phyloP scores from a whole-genome alignment of 2,329 filamentous ascomycete genomes.

The Neopestalotiopsis clavispora region DNA sequence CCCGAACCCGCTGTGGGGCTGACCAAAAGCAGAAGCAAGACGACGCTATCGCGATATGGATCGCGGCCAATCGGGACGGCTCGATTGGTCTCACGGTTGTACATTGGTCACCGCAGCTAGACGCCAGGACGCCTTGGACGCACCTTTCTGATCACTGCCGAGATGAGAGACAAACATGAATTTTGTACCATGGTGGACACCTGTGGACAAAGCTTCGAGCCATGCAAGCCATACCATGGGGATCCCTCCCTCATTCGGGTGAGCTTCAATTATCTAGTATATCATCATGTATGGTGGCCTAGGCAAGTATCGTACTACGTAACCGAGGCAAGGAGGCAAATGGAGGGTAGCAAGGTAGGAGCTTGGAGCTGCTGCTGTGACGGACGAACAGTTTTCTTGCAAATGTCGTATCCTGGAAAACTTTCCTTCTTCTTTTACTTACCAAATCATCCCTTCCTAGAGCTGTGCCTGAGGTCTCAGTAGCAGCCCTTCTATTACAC shows the following conservation, averaged over 20 bases:
- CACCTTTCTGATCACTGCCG: neutral
- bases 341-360: neutral
- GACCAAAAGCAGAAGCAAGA: neutral
- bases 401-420: neutral
- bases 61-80: neutral
- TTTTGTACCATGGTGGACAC: neutral
- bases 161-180: neutral
- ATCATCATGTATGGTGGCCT: neutral
- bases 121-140: neutral
- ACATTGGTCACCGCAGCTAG: neutral
- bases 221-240: neutral
- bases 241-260: neutral
- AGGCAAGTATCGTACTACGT: neutral
- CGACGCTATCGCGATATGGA: neutral
- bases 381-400: neutral
- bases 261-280: neutral
- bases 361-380: neutral
- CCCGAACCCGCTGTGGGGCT: neutral
- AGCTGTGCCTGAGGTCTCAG: neutral
- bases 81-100: neutral
- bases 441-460: slow-evolving; percentile 1
- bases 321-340: neutral
- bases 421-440: neutral
- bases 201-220: slow-evolving; percentile 1
- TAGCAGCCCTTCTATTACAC: neutral